A percentile compares a stretch with the other conserved stretches of the same genome.
These are phyloP conservation scores for Hygrocybe punicea DNA, from an alignment of 768 basidiomycete genomes.

Conservation along the genomic window DNA sequence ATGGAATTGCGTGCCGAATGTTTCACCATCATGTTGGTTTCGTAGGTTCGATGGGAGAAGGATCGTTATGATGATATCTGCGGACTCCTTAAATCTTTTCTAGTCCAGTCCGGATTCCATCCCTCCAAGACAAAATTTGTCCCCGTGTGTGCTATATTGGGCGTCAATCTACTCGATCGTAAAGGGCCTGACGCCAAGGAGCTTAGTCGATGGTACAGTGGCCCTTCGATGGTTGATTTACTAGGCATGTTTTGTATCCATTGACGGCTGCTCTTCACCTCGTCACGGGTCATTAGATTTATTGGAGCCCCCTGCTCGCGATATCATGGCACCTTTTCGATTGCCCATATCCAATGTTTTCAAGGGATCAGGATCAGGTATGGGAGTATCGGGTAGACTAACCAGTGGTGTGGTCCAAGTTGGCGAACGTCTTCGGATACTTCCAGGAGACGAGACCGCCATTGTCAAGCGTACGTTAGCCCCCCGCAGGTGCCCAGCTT, in stretches of 20 bases:
- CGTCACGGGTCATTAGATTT: conserved; percentile 49
- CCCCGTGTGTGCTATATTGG: conserved; percentile 87
- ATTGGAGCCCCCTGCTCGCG: conserved; percentile 75
- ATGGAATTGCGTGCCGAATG: neutral
- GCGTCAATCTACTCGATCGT: conserved; percentile 69
- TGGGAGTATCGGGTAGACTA: conserved; percentile 77
- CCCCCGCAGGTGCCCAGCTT: neutral
- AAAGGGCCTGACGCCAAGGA: conserved; percentile 44
- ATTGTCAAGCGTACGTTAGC: conserved; percentile 60
- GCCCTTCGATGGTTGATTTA: conserved; percentile 78
- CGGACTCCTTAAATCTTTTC: conserved; percentile 68
- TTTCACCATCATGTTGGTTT: neutral
- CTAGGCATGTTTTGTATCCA: conserved; percentile 52
- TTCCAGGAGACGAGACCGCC: conserved; percentile 90
- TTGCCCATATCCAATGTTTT: conserved; percentile 95
- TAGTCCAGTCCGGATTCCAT: conserved; percentile 84
- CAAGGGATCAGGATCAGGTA: conserved; percentile 77
- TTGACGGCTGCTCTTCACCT: neutral
- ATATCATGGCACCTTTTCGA: conserved; percentile 72
- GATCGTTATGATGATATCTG: conserved; percentile 85
- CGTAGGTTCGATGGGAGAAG: conserved; percentile 82
- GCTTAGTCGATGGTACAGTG: conserved; percentile 75
- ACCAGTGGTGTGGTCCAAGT: conserved; percentile 89
- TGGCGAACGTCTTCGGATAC: conserved; percentile 79
- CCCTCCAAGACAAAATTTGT: conserved; percentile 75